Evolutionary conservation across 2,329 filamentous ascomycete species (phyloP).

Genomic region (Nannizziopsis barbatae): DNA sequence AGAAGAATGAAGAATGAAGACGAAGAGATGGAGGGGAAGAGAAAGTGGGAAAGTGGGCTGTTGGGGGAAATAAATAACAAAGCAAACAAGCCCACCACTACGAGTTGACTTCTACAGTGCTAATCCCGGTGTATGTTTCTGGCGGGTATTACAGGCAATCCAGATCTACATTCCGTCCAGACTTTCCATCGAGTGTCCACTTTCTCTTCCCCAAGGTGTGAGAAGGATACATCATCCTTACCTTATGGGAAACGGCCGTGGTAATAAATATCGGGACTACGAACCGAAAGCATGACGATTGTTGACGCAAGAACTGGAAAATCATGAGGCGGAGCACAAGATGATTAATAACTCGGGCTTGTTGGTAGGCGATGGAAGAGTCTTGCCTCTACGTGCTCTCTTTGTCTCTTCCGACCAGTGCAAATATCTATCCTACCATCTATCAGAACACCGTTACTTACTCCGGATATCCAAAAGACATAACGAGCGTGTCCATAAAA

Average conservation of each 20-base stretch:
- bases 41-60: conserved; percentile 8
- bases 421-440: too few relatives aligned
- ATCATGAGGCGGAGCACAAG: too few relatives aligned
- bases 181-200: too few relatives aligned
- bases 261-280: neutral
- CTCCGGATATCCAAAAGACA: neutral
- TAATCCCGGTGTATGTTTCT: conserved; percentile 2
- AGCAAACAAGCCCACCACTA: too few relatives aligned
- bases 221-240: too few relatives aligned
- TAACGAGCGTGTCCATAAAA: neutral
- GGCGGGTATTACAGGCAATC: conserved; percentile 11
- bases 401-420: too few relatives aligned
- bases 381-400: neutral
- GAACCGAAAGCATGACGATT: neutral
- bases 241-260: neutral
- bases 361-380: neutral
- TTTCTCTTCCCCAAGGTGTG: too few relatives aligned
- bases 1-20: conserved; percentile 1
- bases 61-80: conserved; percentile 13
- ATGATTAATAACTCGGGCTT: neutral
- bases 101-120: too few relatives aligned
- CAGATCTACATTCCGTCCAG: neutral
- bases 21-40: neutral
- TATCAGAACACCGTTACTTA: too few relatives aligned
- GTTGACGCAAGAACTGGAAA: conserved; percentile 5